Evolutionary conservation across 2,329 filamentous ascomycete species (phyloP), one percentile per base, ranked within the genome.

Genomic region (Escovopsis weberi): DNA sequence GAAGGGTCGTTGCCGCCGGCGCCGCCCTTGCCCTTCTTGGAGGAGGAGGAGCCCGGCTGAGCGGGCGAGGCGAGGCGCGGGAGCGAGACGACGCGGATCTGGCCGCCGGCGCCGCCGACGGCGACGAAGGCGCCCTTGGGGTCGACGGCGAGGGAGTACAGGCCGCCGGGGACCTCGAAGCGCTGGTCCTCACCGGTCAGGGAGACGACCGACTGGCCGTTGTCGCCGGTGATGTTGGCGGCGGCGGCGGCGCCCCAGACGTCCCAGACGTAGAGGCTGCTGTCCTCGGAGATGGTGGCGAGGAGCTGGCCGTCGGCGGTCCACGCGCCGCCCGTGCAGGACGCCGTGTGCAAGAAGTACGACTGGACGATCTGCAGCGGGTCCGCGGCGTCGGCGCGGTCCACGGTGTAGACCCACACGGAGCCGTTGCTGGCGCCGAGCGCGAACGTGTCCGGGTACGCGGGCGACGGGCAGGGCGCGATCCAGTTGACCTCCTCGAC

Each of bases 401-500:
- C 81, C 55, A 96, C 72, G n/a, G 79, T 80, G 66, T 95, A 94
- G 9, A 98, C 82, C 91, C 91, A 98, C 36, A 95, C 87, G 41
- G 81, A 88, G 43, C 91, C 91, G 58, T 98, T 88, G 33, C 75
- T 83, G 32, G 87, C 87, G 44, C 91, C 91, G 7, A 98, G 67
- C 0, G 91, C 91, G 48, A 98, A 59, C 8, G 85, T 79, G 64
- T 95, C 93, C 47, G 82, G 75, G 57, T 85, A 77, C 6, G 69
- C 65, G 11, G 78, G 61, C 47, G 80, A 70, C 1, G 88, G 87
- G 57, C 85, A 94, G 0, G 86, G 65, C 1, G 70, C 64, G 32
- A 96, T 63, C 88, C 89, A 98, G 67, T 91, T 94, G 55, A 98
- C 82, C 63, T 96, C 89, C 53, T 93, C 83, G 9, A 95, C 89